Evolutionary conservation across 352 stramenopile genomes (phyloP), one percentile per base, ranked within the genome.

Genomic region (Globisporangium spiculum): DNA sequence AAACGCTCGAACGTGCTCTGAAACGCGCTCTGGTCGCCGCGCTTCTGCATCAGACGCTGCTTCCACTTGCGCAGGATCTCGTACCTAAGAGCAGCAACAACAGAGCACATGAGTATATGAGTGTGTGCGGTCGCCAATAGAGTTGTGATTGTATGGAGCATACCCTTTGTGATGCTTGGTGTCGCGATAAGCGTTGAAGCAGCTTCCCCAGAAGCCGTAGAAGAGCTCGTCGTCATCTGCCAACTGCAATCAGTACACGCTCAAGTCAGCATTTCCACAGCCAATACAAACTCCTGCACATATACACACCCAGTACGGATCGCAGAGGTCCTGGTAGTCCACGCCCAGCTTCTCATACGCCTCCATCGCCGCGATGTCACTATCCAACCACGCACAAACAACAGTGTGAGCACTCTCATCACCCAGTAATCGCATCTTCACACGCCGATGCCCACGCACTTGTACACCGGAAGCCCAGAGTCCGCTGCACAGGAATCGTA

Each of bases 181-280:
- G 62, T 92, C 80, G 30, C 90, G 76, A 68, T 98, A 98, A 18
- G 84, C 75, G 71, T 97, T 94, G 53, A 89, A 79, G 64, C 89
- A 98, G 60, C 80, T 85, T 32, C 90, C 90, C 93, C 93, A 98
- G 72, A 98, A 98, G 9, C 90, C 91, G 66, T 96, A 97, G 69
- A 98, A 98, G 63, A 92, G 34, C 55, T 84, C 69, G n/a, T 83
- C 79, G 66, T 94, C 84, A 66, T 97, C 78, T 46, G 80, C 76
- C 16, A 96, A 67, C 86, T 90, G 59, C 10, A 59, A n/a, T 14
- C 26, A 27, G 14, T 12, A 30, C 34, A 60, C 60, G 55, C 34
- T 56, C 36, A 56, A 54, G 44, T 52, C 20, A 67, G 60, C 56
- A 56, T 54, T 18, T 1, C 58, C 14, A 32, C 16, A 32, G 27